phyloP scores from a whole-genome alignment of 345 rosid genomes.

The Raphanus sativus region DNA sequence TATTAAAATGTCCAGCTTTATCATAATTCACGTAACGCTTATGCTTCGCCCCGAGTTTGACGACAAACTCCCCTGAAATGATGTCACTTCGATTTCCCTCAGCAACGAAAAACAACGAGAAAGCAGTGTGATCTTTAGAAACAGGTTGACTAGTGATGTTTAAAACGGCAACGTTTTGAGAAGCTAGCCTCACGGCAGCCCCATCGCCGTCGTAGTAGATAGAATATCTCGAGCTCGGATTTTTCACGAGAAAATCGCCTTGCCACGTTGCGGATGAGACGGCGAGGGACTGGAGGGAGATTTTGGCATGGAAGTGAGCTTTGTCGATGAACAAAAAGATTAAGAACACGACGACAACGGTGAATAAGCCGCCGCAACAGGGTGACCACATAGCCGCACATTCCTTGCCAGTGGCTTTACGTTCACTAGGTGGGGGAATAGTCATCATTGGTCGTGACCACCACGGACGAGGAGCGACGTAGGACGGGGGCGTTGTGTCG shows the following conservation, averaged over 20 bases:
- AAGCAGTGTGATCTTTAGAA: background rate
- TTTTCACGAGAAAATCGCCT: background rate
- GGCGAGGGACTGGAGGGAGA: constrained; percentile 6
- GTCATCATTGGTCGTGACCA: constrained; percentile 26
- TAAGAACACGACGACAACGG: background rate
- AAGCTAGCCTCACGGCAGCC: background rate
- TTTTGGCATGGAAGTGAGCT: background rate
- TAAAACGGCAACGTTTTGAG: background rate
- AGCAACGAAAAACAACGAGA: background rate
- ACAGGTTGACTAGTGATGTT: background rate
- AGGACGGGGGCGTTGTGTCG: background rate
- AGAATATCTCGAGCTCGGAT: background rate
- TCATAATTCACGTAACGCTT: too few species aligned
- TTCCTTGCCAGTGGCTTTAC: background rate
- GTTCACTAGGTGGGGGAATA: background rate
- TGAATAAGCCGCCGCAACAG: background rate
- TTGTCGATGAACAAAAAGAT: background rate
- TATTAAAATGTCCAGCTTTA: too few species aligned
- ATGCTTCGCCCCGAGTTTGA: too few species aligned
- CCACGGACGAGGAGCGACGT: background rate
- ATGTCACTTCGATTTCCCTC: background rate
- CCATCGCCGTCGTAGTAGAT: background rate
- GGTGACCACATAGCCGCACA: background rate
- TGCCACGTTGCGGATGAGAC: background rate
- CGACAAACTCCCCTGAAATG: background rate